These are phyloP conservation scores for Ascocoryne sarcoides DNA, from an alignment of 2,329 filamentous ascomycete genomes.

Conservation along the genomic window DNA sequence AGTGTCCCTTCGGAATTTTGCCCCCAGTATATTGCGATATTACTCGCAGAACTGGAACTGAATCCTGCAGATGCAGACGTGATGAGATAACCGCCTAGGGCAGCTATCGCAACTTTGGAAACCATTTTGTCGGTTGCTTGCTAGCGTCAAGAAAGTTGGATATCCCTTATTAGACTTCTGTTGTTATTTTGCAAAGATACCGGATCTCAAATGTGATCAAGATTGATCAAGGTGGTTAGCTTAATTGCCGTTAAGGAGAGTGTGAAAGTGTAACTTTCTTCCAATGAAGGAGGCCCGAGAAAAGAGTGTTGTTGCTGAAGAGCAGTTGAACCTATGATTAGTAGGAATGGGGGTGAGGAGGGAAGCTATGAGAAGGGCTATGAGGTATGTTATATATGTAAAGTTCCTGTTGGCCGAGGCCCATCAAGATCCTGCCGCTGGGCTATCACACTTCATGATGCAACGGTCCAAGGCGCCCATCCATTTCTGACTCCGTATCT, in stretches of 20 bases:
- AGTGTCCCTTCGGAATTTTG: conserved; percentile 51
- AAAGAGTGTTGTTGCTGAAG: neutral
- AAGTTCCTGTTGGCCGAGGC: neutral
- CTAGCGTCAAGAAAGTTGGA: neutral
- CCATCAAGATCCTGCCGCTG: neutral
- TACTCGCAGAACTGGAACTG: neutral
- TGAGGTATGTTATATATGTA: neutral
- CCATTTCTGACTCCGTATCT: neutral
- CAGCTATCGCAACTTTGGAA: neutral
- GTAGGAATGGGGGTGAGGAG: neutral
- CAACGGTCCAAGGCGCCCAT: neutral
- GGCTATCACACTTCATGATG: neutral
- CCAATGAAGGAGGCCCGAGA: neutral
- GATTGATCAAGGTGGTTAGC: conserved; percentile 1
- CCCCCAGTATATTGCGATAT: conserved; percentile 24
- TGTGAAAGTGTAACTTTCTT: neutral
- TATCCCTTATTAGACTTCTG: neutral
- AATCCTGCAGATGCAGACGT: neutral
- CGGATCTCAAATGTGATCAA: neutral
- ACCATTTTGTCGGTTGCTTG: neutral
- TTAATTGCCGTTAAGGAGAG: neutral
- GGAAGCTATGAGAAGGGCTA: neutral
- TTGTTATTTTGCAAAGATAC: neutral
- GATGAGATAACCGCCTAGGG: neutral
- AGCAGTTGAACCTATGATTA: neutral